These are phyloP conservation scores for Casaregolazyma lundiana DNA, from an alignment of 1,139 yeast genomes.

Conservation along the genomic window DNA sequence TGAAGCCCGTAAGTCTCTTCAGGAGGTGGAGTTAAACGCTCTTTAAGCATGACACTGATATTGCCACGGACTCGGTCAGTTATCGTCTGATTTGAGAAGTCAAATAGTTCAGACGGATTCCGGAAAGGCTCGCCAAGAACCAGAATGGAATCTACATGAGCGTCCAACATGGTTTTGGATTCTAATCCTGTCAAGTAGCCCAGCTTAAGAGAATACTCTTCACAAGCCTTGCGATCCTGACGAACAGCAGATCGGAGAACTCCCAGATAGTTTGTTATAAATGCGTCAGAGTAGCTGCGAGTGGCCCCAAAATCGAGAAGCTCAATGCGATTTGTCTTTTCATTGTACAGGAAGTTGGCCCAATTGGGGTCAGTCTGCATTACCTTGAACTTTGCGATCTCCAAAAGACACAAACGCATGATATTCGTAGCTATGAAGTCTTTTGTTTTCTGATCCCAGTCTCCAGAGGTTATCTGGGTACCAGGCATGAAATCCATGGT, in stretches of 20 bases:
- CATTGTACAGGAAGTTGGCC: conserved; percentile 92
- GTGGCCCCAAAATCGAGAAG: conserved; percentile 92
- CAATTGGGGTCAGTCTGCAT: conserved; percentile 99
- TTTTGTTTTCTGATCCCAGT: conserved; percentile 67
- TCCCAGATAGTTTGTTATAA: conserved; percentile 63
- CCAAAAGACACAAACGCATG: conserved; percentile 81
- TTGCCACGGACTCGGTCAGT: conserved; percentile 87
- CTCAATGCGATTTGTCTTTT: conserved; percentile 61
- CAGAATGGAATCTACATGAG: conserved; percentile 87
- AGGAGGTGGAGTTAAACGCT: conserved; percentile 94
- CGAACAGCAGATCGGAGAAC: conserved; percentile 73
- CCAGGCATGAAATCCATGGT: conserved; percentile 92
- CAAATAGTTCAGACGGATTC: conserved; percentile 48
- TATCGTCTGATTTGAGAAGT: conserved; percentile 80
- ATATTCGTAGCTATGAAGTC: conserved; percentile 81
- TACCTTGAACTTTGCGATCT: conserved; percentile 76
- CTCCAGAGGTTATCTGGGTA: conserved; percentile 70
- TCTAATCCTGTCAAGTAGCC: conserved; percentile 94
- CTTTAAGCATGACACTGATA: conserved; percentile 82
- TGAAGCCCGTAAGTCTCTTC: conserved; percentile 96
- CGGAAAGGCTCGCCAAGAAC: conserved; percentile 88
- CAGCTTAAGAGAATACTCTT: conserved; percentile 60
- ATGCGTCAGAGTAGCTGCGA: conserved; percentile 65
- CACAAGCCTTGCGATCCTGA: conserved; percentile 62
- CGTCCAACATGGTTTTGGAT: conserved; percentile 78